Evolutionary conservation across 805 yeast species (phyloP), one percentile per base, ranked within the genome.

Genomic region (Starmerella stellata): DNA sequence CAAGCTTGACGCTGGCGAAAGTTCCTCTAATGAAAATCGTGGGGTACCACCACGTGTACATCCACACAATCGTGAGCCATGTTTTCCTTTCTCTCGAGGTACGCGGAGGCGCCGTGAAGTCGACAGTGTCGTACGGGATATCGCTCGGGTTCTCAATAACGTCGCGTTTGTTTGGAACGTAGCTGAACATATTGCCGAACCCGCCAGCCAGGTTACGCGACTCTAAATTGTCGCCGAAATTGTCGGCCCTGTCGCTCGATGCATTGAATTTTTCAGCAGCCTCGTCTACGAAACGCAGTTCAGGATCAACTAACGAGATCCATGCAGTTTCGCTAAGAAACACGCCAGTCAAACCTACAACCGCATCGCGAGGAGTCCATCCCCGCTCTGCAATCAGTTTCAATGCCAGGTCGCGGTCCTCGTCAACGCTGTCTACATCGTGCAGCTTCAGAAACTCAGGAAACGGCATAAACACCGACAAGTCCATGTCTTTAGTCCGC

Each of bases 31-130:
- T 53, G 31, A 55, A 45, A 4, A 41, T 35, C 9, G 62, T 62
- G 4, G 66, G 66, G n/a, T 58, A 44, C 59, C 61, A 62, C 58
- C 58, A 62, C 1, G 66, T 62, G 23, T 52, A 48, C 4, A 48
- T 19, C 57, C 56, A 55, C 1, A 61, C 65, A 19, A 62, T 34
- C 31, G 49, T 47, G 47, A 62, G 52, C 66, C 66, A 62, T 4
- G 49, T 40, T 35, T 49, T 51, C 18, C 66, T 51, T 28, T 55
- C 48, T 3, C 47, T 35, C 1, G 64, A 48, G 16, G 44, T 46
- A 1, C 30, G 27, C 2, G 50, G 46, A 4, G 54, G 53, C 3
- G 52, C 53, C 1, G 60, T 47, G 7, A 50, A 36, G 25, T 49
- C 57, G 7, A 48, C 56, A 7, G 53, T 53, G 28, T 52, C 60